Evolutionary conservation across 129 eudicot species (phyloP).

Genomic region (Lactuca saligna): DNA sequence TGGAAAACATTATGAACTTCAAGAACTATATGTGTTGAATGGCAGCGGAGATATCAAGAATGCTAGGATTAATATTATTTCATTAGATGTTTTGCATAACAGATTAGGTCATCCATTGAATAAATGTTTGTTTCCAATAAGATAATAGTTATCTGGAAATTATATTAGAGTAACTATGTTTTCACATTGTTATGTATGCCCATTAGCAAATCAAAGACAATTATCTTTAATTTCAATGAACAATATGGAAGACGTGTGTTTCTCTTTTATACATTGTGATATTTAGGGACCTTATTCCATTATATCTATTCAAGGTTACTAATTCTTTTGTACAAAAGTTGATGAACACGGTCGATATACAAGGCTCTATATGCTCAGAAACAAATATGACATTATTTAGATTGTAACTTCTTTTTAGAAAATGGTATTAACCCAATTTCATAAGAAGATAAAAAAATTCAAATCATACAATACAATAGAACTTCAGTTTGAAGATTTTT

Average conservation of each 20-base stretch:
- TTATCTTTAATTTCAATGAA: not conserved
- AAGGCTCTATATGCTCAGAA: too few relatives aligned
- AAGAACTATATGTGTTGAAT: not conserved
- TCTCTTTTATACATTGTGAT: too few relatives aligned
- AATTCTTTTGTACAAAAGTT: not conserved
- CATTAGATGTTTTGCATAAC: not conserved
- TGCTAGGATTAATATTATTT: not conserved
- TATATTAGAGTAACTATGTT: not conserved
- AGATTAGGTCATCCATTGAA: not conserved
- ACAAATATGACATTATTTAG: not conserved
- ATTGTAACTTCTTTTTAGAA: not conserved
- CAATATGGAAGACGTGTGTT: not conserved
- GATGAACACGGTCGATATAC: not conserved
- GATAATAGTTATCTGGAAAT: not conserved
- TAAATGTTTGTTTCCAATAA: not conserved
- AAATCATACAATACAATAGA: too few relatives aligned
- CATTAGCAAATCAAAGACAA: not conserved
- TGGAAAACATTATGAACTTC: not conserved
- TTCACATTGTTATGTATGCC: not conserved
- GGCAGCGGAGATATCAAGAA: too few relatives aligned
- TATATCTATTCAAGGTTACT: not conserved
- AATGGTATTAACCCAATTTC: not conserved
- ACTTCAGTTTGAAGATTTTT: too few relatives aligned
- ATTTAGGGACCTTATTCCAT: not conserved
- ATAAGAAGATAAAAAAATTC: not conserved